These are phyloP conservation scores for Saturnispora silvae DNA, from an alignment of 805 yeast genomes.

Conservation along the genomic window DNA sequence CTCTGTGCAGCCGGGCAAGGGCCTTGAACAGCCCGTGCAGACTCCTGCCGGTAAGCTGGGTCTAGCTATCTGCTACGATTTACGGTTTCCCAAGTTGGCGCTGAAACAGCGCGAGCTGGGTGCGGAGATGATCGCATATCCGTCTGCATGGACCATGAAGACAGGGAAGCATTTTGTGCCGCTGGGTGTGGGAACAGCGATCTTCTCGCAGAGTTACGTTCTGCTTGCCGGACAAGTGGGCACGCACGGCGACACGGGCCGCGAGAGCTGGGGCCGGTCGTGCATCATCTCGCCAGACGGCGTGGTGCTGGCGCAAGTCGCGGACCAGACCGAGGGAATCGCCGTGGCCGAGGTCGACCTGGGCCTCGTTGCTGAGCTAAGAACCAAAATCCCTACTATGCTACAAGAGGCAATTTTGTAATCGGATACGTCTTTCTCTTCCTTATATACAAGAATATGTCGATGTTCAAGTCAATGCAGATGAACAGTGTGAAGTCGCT, in stretches of 20 bases:
- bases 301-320: conserved; percentile 47
- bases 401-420: conserved; percentile 57
- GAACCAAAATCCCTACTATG: conserved; percentile 70
- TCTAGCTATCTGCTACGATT: conserved; percentile 72
- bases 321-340: conserved; percentile 29
- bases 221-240: conserved; percentile 88
- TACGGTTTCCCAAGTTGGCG: conserved; percentile 78
- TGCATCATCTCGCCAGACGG: conserved; percentile 94
- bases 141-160: conserved; percentile 86
- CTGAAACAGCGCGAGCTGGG: conserved; percentile 53
- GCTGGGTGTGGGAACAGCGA: conserved; percentile 73
- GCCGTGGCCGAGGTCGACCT: conserved; percentile 61
- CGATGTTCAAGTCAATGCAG: conserved; percentile 3
- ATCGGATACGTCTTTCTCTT: too few relatives aligned
- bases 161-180: conserved; percentile 92
- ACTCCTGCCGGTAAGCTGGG: conserved; percentile 60
- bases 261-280: conserved; percentile 82
- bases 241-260: conserved; percentile 37
- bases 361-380: conserved; percentile 35
- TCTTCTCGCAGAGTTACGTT: conserved; percentile 80
- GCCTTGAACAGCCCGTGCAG: conserved; percentile 41
- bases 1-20: conserved; percentile 71
- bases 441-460: conserved; percentile 1
- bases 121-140: conserved; percentile 69
- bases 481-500: conserved; percentile 15